Percentiles rank a stretch among this genome's conserved stretches.
phyloP scores from a whole-genome alignment of 805 yeast genomes.

The Barnettozyma sp. region DNA sequence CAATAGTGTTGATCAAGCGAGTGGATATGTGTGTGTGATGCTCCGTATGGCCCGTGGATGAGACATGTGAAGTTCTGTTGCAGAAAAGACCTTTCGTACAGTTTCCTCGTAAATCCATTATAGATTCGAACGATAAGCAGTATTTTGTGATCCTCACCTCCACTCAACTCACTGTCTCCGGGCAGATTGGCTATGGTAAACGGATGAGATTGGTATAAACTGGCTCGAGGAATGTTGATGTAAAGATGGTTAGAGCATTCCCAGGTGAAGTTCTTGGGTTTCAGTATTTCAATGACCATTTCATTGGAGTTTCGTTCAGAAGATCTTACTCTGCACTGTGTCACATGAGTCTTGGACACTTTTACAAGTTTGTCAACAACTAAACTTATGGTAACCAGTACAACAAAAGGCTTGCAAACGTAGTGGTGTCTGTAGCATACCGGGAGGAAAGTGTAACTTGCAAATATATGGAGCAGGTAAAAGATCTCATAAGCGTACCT shows the following conservation, averaged over 20 bases:
- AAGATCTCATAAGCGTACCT: slow-evolving; percentile 18
- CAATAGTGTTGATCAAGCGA: neutral
- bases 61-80: slow-evolving; percentile 14
- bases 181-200: slow-evolving; percentile 23
- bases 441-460: slow-evolving; percentile 20
- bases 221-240: slow-evolving; percentile 19
- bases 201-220: slow-evolving; percentile 23
- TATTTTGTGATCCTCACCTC: slow-evolving; percentile 1
- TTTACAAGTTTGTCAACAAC: slow-evolving; percentile 16
- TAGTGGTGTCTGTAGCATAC: slow-evolving; percentile 23
- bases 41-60: slow-evolving; percentile 26
- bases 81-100: slow-evolving; percentile 9
- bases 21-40: slow-evolving; percentile 13
- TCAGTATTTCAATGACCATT: slow-evolving; percentile 5
- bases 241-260: slow-evolving; percentile 22
- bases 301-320: slow-evolving; percentile 2
- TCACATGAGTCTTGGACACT: neutral
- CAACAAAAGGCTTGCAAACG: slow-evolving; percentile 22
- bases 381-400: slow-evolving; percentile 12
- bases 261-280: slow-evolving; percentile 15
- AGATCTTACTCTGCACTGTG: slow-evolving; percentile 2
- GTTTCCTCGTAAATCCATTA: slow-evolving; percentile 19
- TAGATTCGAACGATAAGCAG: slow-evolving; percentile 18
- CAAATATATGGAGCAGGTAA: slow-evolving; percentile 16
- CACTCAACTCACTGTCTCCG: no score